Percentiles rank a stretch among this genome's conserved stretches.
Evolutionary conservation across 2,329 filamentous ascomycete species (phyloP).

Genomic region (Hypomyces perniciosus): DNA sequence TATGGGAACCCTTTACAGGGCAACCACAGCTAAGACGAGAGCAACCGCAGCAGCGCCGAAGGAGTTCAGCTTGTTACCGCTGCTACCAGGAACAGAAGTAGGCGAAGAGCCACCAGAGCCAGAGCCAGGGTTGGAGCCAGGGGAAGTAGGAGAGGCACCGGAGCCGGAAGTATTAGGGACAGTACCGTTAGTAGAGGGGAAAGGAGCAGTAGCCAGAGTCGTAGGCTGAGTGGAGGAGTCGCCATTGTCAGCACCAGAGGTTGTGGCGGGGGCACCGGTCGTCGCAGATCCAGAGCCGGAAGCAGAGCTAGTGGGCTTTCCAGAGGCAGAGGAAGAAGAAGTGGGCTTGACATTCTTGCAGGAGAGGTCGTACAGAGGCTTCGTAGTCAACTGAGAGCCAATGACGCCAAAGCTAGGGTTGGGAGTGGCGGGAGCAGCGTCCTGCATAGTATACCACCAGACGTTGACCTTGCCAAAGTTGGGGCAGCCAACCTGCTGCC

Average conservation of each 20-base stretch:
- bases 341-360: constrained; percentile 36
- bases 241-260: constrained; percentile 1
- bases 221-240: constrained; percentile 8
- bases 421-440: constrained; percentile 52
- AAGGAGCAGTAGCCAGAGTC: constrained; percentile 18
- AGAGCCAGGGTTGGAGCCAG: constrained; percentile 14
- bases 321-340: constrained; percentile 9
- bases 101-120: constrained; percentile 13
- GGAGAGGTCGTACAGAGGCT: constrained; percentile 57
- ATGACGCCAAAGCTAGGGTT: constrained; percentile 68
- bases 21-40: constrained; percentile 24
- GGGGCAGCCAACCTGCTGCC: constrained; percentile 70
- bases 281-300: constrained; percentile 14
- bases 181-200: constrained; percentile 14
- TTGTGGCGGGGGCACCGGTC: constrained; percentile 17
- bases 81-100: constrained; percentile 8
- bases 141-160: background rate
- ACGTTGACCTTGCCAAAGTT: constrained; percentile 58
- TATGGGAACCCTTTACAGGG: constrained; percentile 19
- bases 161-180: constrained; percentile 4
- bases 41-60: constrained; percentile 27
- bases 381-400: constrained; percentile 45
- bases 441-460: constrained; percentile 75
- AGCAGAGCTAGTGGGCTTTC: constrained; percentile 15
- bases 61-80: constrained; percentile 23